Evolutionary conservation across 441 rosid species (phyloP).

Genomic region (Metrosideros polymorpha): DNA sequence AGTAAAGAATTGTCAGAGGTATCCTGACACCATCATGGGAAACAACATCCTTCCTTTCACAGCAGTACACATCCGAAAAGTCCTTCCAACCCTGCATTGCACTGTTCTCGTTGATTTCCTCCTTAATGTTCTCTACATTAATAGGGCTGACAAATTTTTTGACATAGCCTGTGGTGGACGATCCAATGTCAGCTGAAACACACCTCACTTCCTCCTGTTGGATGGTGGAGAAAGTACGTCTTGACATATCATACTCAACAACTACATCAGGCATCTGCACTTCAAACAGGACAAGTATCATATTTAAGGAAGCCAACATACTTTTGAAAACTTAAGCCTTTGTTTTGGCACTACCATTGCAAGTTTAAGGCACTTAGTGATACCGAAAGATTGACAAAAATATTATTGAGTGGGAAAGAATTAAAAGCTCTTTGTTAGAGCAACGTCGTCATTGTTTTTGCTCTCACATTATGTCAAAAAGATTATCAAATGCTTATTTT

Average conservation of each 20-base stretch:
- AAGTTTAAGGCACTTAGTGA: not conserved
- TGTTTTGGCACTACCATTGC: not conserved
- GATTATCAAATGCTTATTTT: not conserved
- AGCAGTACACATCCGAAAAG: conserved; percentile 45
- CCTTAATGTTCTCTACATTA: conserved; percentile 7
- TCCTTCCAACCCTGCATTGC: conserved; percentile 37
- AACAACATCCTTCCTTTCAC: conserved; percentile 59
- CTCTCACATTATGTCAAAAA: not conserved
- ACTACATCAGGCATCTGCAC: conserved; percentile 77
- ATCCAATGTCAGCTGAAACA: conserved; percentile 17
- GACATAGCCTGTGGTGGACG: conserved; percentile 13
- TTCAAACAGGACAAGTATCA: not conserved
- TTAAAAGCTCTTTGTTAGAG: not conserved
- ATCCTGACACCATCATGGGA: conserved; percentile 69
- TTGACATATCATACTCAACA: conserved; percentile 72
- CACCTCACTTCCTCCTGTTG: conserved; percentile 48
- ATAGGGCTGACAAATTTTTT: not conserved
- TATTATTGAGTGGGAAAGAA: not conserved
- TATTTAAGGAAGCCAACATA: not conserved
- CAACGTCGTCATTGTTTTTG: not conserved
- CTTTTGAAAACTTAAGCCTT: not conserved
- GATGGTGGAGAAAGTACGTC: conserved; percentile 38
- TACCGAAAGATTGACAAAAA: not conserved
- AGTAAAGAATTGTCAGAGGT: conserved; percentile 76
- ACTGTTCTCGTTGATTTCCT: not conserved